phyloP scores from a whole-genome alignment of 129 eudicot species.

The Smallanthus sonchifolius region DNA sequence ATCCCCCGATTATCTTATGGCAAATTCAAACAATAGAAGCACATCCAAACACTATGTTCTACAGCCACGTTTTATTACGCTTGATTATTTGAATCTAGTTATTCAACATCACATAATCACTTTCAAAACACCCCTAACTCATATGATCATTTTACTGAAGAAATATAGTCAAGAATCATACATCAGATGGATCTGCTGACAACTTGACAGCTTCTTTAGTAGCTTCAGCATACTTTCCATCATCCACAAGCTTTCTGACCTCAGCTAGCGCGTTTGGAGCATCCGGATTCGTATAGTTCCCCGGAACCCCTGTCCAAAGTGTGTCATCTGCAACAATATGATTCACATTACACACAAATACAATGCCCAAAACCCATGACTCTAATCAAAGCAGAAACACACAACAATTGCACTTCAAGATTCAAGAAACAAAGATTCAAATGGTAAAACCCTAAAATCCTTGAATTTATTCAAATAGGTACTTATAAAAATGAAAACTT shows the following conservation, averaged over 20 bases:
- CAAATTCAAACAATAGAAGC: not conserved
- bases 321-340: conserved; percentile 61
- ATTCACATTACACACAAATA: not conserved
- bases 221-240: conserved; percentile 76
- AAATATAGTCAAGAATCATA: conserved; percentile 25
- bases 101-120: not conserved
- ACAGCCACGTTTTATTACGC: too few relatives aligned
- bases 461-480: too few relatives aligned
- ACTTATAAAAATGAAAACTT: too few relatives aligned
- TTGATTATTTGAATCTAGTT: not conserved
- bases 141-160: not conserved
- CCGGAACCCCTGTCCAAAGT: conserved; percentile 86
- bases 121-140: not conserved
- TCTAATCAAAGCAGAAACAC: not conserved
- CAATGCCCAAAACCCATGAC: not conserved
- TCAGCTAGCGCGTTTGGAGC: conserved; percentile 49
- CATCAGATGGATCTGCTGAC: conserved; percentile 68
- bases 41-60: not conserved
- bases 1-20: not conserved
- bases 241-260: conserved; percentile 77
- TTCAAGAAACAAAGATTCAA: not conserved
- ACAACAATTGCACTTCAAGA: conserved; percentile 7
- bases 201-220: conserved; percentile 60
- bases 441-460: not conserved
- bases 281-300: conserved; percentile 58